Conservation (phyloP, 2,329 filamentous ascomycete species). For the Chaetomium strumarium region DNA sequence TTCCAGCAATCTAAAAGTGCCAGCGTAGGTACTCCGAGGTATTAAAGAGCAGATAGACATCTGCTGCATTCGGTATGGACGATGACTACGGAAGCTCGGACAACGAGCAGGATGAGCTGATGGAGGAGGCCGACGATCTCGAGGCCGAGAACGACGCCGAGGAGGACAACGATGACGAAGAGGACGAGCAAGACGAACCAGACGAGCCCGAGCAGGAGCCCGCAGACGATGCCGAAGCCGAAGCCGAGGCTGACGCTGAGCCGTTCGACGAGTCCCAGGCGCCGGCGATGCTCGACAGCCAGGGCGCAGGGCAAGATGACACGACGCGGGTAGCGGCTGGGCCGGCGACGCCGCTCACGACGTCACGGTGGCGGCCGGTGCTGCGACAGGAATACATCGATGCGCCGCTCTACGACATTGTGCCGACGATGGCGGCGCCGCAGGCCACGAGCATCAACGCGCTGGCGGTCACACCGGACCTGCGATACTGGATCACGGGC, state of each 20-base stretch:
- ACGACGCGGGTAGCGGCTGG: slow-evolving; percentile 26
- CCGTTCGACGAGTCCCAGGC: slow-evolving; percentile 33
- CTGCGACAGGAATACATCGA: slow-evolving; percentile 74
- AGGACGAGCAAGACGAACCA: slow-evolving; percentile 32
- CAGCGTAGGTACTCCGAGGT: background rate
- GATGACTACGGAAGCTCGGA: slow-evolving; percentile 38
- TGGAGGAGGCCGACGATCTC: slow-evolving; percentile 42
- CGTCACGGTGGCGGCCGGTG: slow-evolving; percentile 47
- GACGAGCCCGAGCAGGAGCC: slow-evolving; percentile 26
- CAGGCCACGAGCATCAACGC: slow-evolving; percentile 95
- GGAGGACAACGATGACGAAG: slow-evolving; percentile 41
- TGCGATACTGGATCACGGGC: slow-evolving; percentile 91
- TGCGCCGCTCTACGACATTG: slow-evolving; percentile 83
- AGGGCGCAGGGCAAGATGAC: slow-evolving; percentile 11
- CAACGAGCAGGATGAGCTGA: slow-evolving; percentile 52
- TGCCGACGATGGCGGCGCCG: slow-evolving; percentile 93
- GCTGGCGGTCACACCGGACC: slow-evolving; percentile 83
- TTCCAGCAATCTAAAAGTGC: background rate
- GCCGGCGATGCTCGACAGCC: slow-evolving; percentile 3
- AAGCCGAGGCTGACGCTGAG: slow-evolving; percentile 28
- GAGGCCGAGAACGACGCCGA: slow-evolving; percentile 36
- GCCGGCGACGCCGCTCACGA: slow-evolving; percentile 27
- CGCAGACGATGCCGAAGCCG: slow-evolving; percentile 17
- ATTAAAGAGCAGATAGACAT: background rate
- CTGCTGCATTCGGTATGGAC: slow-evolving; percentile 24